Conservation (phyloP, 176 grass and related monocot species). For the Cymbopogon citratus region DNA sequence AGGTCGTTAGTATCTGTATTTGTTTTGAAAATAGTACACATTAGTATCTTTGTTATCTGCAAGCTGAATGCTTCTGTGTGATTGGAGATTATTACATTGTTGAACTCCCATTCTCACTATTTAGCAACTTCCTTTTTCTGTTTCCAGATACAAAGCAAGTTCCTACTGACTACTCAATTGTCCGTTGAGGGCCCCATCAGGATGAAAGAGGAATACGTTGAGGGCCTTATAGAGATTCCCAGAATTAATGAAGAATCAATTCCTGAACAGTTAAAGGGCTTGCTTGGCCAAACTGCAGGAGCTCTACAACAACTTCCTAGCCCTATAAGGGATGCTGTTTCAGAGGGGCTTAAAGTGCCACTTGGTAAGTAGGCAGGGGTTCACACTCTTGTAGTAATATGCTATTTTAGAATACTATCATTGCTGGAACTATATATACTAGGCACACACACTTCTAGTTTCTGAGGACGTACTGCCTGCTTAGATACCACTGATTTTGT, state of each 20-base stretch:
- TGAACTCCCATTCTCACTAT: neutral
- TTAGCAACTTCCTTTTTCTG: neutral
- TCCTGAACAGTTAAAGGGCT: constrained; percentile 75
- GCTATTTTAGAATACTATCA: neutral
- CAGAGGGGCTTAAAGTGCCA: constrained; percentile 76
- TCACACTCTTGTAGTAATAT: neutral
- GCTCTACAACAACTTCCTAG: constrained; percentile 75
- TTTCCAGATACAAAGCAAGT: constrained; percentile 86
- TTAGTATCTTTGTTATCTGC: neutral
- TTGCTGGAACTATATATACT: neutral
- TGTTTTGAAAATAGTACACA: too few species aligned
- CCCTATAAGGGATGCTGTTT: constrained; percentile 69
- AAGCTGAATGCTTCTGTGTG: neutral
- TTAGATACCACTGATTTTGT: neutral
- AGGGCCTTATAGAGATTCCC: constrained; percentile 69
- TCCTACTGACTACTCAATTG: constrained; percentile 70
- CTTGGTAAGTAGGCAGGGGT: constrained; percentile 57
- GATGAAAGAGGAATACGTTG: constrained; percentile 90
- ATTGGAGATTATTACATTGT: neutral
- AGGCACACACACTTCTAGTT: neutral
- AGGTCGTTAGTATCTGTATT: neutral
- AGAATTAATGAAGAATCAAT: constrained; percentile 61
- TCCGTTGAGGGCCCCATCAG: constrained; percentile 80
- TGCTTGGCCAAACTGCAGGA: constrained; percentile 62
- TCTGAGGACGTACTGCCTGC: neutral